These are phyloP conservation scores for Tetradesmus lagerheimii DNA, from an alignment of 139 green algal genomes.

Conservation along the genomic window DNA sequence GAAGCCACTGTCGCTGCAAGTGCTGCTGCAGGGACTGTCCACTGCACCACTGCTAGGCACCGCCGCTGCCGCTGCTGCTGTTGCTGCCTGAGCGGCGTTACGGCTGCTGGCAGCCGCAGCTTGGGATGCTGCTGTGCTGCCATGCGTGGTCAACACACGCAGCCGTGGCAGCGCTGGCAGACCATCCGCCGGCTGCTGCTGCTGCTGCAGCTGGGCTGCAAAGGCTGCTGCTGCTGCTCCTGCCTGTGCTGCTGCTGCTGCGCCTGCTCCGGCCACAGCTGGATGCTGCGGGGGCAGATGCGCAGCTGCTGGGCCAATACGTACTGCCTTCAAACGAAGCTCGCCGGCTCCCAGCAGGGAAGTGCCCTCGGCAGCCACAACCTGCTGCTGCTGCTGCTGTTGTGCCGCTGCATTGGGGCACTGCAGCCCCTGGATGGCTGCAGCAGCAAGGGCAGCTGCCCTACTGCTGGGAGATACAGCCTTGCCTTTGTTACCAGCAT, in stretches of 20 bases:
- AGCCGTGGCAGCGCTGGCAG: slow-evolving; percentile 23
- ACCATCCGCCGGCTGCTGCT: background rate
- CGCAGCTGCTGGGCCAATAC: background rate
- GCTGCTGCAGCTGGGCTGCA: slow-evolving; percentile 8
- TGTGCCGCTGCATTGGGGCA: background rate
- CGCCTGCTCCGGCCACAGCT: slow-evolving; percentile 1
- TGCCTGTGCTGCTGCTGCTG: slow-evolving; percentile 2
- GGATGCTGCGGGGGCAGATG: background rate
- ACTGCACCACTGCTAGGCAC: background rate
- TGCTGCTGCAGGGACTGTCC: background rate
- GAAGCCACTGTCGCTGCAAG: slow-evolving; percentile 34
- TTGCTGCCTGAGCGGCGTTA: background rate
- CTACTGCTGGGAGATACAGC: background rate
- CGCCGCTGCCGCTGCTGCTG: background rate
- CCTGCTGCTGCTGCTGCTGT: slow-evolving; percentile 9
- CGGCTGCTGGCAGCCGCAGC: background rate
- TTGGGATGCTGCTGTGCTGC: background rate
- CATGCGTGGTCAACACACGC: background rate
- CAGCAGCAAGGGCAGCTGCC: slow-evolving; percentile 12
- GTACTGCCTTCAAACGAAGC: background rate
- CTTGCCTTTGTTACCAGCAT: background rate
- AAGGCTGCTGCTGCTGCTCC: background rate
- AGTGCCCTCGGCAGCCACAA: background rate
- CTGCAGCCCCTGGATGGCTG: background rate
- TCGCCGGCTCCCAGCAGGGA: background rate